Percentiles rank a stretch among this genome's conserved stretches.
phyloP scores from a whole-genome alignment of 805 yeast genomes.

The Jamesozyma spencerorum region DNA sequence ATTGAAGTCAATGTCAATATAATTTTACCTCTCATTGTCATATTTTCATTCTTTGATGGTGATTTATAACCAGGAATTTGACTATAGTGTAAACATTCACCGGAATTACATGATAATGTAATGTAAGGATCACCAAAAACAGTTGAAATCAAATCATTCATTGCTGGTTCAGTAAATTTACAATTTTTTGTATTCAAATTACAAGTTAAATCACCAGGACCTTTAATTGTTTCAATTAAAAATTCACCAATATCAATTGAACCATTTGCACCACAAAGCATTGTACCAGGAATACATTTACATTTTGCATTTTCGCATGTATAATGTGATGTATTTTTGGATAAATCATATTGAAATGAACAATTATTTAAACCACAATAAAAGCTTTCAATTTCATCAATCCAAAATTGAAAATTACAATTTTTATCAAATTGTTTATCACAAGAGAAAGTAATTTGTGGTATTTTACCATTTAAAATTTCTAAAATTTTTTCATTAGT shows the following conservation, averaged over 20 bases:
- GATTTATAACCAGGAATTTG: conserved; percentile 83
- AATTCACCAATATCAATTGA: conserved; percentile 93
- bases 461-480: conserved; percentile 68
- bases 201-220: conserved; percentile 90
- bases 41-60: conserved; percentile 38
- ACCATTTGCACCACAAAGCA: conserved; percentile 90
- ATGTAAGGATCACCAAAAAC: conserved; percentile 95
- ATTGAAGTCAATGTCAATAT: conserved; percentile 34
- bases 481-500: conserved; percentile 79
- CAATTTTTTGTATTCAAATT: conserved; percentile 55
- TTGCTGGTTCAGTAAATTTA: conserved; percentile 84
- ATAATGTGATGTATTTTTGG: conserved; percentile 61
- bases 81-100: conserved; percentile 87
- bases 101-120: conserved; percentile 68
- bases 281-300: conserved; percentile 81
- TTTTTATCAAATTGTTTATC: conserved; percentile 43
- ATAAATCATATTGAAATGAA: conserved; percentile 53
- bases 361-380: conserved; percentile 79
- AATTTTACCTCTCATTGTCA: conserved; percentile 34
- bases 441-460: conserved; percentile 90
- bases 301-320: conserved; percentile 73
- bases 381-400: conserved; percentile 80
- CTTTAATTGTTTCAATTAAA: conserved; percentile 75
- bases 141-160: conserved; percentile 82
- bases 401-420: conserved; percentile 95